Evolutionary conservation across 208 protist species (phyloP).

Genomic region (Ichthyophonus hoferi): DNA sequence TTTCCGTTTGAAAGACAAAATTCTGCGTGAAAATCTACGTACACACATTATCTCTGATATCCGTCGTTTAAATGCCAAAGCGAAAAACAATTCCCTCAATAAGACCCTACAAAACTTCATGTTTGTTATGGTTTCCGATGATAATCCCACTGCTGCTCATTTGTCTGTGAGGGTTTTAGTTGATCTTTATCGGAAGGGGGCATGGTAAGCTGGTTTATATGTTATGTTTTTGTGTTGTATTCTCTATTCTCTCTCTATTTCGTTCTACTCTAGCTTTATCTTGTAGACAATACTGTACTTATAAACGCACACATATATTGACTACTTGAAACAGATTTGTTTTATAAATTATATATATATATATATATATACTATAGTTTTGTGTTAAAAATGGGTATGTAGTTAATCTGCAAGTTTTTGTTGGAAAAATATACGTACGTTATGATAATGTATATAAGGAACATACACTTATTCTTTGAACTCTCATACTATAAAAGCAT

Average conservation of each 20-base stretch:
- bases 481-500: too few relatives aligned
- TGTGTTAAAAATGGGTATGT: too few relatives aligned
- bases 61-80: conserved; percentile 82
- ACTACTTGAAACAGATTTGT: neutral
- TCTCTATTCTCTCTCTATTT: too few relatives aligned
- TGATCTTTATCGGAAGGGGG: conserved; percentile 84
- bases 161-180: conserved; percentile 92
- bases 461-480: too few relatives aligned
- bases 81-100: conserved; percentile 75
- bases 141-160: conserved; percentile 79
- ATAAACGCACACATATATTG: neutral
- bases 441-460: too few relatives aligned
- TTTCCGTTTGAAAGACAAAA: conserved; percentile 87
- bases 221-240: too few relatives aligned
- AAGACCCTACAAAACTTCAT: conserved; percentile 87
- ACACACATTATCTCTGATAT: conserved; percentile 89
- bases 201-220: too few relatives aligned
- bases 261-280: too few relatives aligned
- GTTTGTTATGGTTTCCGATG: conserved; percentile 83
- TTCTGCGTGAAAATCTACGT: conserved; percentile 66
- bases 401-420: too few relatives aligned
- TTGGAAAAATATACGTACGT: too few relatives aligned
- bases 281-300: neutral
- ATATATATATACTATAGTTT: neutral
- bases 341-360: neutral